Evolutionary conservation across 768 basidiomycete genomes (phyloP).

Genomic region (Coprinopsis marcescibilis): DNA sequence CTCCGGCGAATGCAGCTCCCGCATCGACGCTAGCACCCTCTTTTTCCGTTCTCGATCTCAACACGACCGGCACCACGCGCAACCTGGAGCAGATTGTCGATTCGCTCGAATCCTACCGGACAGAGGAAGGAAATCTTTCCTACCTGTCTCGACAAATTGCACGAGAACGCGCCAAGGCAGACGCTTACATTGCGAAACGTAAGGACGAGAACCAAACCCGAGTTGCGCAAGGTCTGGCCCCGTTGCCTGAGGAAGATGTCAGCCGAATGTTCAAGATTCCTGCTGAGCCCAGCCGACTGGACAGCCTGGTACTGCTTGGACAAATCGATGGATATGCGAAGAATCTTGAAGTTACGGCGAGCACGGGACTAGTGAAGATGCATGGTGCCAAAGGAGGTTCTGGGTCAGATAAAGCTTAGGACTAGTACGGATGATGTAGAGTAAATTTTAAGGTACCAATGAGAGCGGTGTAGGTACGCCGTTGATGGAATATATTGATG

Average conservation of each 20-base stretch:
- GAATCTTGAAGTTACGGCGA: conserved; percentile 60
- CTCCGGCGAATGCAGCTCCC: conserved; percentile 27
- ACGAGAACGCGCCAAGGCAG: conserved; percentile 75
- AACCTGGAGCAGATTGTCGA: conserved; percentile 85
- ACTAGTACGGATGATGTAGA: neutral
- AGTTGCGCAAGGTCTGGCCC: conserved; percentile 75
- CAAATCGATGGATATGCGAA: conserved; percentile 84
- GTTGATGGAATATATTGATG: conserved; percentile 11
- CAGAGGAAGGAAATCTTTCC: conserved; percentile 89
- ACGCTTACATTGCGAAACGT: conserved; percentile 74
- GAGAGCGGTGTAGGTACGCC: neutral
- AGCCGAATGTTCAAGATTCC: conserved; percentile 84
- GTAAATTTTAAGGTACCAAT: neutral
- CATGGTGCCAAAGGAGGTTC: conserved; percentile 48
- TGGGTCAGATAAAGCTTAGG: conserved; percentile 11
- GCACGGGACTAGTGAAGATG: conserved; percentile 77
- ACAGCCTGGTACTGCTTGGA: conserved; percentile 79
- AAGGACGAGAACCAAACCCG: conserved; percentile 83
- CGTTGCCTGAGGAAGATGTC: conserved; percentile 85
- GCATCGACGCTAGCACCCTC: conserved; percentile 48
- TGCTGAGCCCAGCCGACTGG: conserved; percentile 80
- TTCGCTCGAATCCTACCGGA: conserved; percentile 77
- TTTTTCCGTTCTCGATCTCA: conserved; percentile 66
- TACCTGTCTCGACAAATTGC: conserved; percentile 86
- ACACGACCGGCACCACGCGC: conserved; percentile 60